Base-by-base conservation (phyloP, 441 rosid species). In the Corymbia calophylla region DNA sequence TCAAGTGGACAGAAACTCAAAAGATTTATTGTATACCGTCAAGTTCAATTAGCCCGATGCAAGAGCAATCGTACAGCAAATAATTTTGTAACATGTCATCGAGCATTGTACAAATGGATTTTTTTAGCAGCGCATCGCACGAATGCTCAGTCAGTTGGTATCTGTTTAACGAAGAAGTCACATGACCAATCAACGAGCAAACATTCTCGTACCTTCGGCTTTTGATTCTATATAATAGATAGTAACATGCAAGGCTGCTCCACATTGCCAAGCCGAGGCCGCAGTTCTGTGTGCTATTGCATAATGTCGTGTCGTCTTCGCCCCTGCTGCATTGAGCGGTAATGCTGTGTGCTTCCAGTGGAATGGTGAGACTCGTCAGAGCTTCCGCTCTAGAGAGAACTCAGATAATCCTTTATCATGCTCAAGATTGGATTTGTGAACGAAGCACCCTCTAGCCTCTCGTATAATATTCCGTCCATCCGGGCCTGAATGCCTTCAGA, bases 401-500 rank as follows among this genome's bases (percentile, higher is more conserved):
- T 89, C 87, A 98, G 95, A 89, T 90, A 95, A 89, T 97, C 99
- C 92, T 93, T 95, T 64, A 97, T 94, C 93, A 98, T 91, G 51
- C 91, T 86, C 51, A 96, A 29, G 80, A 97, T 87, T 27, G 97
- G 95, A 90, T 94, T 92, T 27, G 93, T 93, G 86, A 87, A 93
- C 86, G 97, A 91, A 89, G 93, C 90, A 32, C 90, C 96, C 89
- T 95, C 97, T 87, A 97, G 93, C 88, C 94, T 93, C 94, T 97
- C 97, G 92, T 94, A 95, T 94, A 96, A 66, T 90, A 95, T 96
- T 58, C 99, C 99, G 27, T 97, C 99, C 98, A 98, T 95, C 88
- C 98, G 95, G 89, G 99, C 98, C 91, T 98, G 99, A 88, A 98
- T 92, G 53, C 98, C 97, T 2, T 93, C 94, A 0, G 95, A 89